Base-by-base conservation (phyloP, 768 basidiomycete genomes). In the Pholiota conissans region DNA sequence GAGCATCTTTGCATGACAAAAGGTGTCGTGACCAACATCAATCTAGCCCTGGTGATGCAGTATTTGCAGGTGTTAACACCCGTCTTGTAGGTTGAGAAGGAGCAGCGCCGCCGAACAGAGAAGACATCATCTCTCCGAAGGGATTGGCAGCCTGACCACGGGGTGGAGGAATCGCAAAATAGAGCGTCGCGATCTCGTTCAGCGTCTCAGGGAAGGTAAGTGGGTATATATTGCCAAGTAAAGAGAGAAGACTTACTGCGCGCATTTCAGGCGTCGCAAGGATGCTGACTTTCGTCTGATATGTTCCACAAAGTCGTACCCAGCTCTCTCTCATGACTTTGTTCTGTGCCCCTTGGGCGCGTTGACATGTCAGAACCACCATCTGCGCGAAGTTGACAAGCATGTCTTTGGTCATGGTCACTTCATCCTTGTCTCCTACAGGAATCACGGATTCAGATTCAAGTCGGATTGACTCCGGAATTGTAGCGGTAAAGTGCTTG, bases 321-420 rank as follows among this genome's bases (percentile, higher is more conserved):
- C 95, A 98, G 57, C 81, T 87, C 73, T 89, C 91, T 51, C 88
- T 81, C 77, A 82, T 85, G 27, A 79, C 79, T 69, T 87, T 88
- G 65, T 86, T 93, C 65, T 85, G 85, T 16, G 91, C 87, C 3
- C 90, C 91, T 56, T 90, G 85, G 4, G 87, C 88, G 22, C 93
- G 84, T 68, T 98, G 96, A 62, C 91, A 93, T n/a, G 89, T 89
- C 52, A 89, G 70, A 10, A 98, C 84, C 0, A 91, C 93, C 53
- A 98, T 82, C 66, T 99, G 97, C 2, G 89, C 78, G 71, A 96
- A 98, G 68, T 97, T 99, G 58, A 97, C 76, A 5, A 86, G 76
- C 0, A 83, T 74, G 61, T 95, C 90, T 26, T 81, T 82, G 4
- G 93, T 95, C 54, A 93, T 76, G 13, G 83, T 70, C 3, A 97